Base-by-base conservation (phyloP, 768 basidiomycete genomes). In the Russula sp. region DNA sequence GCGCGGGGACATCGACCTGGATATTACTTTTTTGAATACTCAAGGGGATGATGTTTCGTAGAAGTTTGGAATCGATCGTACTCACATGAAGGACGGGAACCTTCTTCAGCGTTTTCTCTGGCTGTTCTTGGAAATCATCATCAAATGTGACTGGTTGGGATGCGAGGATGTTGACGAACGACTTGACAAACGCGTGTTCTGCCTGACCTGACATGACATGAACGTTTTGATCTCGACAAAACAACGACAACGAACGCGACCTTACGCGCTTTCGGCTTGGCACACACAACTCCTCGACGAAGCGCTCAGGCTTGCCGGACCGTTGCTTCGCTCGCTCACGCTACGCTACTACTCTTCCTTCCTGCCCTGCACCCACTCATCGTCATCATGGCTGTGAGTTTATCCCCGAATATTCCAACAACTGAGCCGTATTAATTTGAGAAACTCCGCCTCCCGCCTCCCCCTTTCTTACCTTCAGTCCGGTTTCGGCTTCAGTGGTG, bases 111-210 rank as follows among this genome's bases (percentile, higher is more conserved):
- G 81, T 82, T 63, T 84, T 77, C 56, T 83, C 75, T 0, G 83
- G 81, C 0, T 85, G 84, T 55, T 89, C 85, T 72, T 88, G 87
- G 73, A 88, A 91, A 73, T 90, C 85, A 73, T 92, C 83, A 42
- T 76, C 72, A 69, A 84, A 92, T 4, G 76, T 77, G 59, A 92
- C 78, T 29, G 87, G 86, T 71, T 90, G 87, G 2, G 78, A 75
- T 0, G 83, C 78, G 66, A 93, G 70, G 13, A 82, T 84, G 64
- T 83, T 84, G 59, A 83, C 71, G 64, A 87, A 85, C 3, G 80
- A 81, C 68, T 80, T 84, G 46, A 85, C 82, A 70, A 92, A 90
- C 9, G 84, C 79, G 59, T 76, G 73, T 60, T 83, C 82, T 63
- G 87, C 53, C 35, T 66, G 66, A 34, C 68, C 65, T 55, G 72